Conservation (phyloP, 1,284 basidiomycete species). For the Rhodotorula sp. region DNA sequence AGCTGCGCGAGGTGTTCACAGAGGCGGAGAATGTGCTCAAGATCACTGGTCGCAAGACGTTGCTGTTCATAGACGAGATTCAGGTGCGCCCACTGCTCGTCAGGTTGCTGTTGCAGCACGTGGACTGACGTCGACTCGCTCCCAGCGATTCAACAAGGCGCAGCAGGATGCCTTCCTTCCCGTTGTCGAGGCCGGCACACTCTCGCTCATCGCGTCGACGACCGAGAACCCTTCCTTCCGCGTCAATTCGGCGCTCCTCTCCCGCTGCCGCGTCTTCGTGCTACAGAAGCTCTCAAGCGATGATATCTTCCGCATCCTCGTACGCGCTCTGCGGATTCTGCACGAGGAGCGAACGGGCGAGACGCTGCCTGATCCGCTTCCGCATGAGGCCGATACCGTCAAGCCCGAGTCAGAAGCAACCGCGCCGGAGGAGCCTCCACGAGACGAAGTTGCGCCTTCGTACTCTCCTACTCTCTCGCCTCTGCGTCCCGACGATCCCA, state of each 20-base stretch:
- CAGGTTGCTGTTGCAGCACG: not conserved
- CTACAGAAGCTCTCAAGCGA: conserved; percentile 64
- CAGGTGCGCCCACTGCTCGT: conserved; percentile 46
- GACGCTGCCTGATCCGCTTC: not conserved
- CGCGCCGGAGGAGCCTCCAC: not conserved
- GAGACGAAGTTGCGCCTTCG: not conserved
- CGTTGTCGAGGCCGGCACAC: conserved; percentile 73
- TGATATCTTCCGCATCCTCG: conserved; percentile 60
- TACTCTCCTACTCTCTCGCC: conserved; percentile 13
- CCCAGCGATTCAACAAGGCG: conserved; percentile 49
- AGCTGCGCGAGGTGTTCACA: conserved; percentile 77
- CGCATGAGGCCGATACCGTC: conserved; percentile 40
- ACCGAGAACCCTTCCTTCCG: conserved; percentile 88
- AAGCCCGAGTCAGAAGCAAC: conserved; percentile 18
- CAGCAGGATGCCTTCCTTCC: conserved; percentile 61
- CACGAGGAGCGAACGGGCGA: conserved; percentile 43
- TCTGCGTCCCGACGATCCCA: conserved; percentile 43
- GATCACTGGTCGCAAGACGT: conserved; percentile 68
- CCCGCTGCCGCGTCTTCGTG: conserved; percentile 57
- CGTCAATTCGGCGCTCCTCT: conserved; percentile 51
- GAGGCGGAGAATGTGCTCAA: conserved; percentile 72
- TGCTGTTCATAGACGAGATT: conserved; percentile 82
- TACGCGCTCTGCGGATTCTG: conserved; percentile 54
- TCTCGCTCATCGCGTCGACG: conserved; percentile 78
- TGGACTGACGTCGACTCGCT: not conserved